phyloP scores from a whole-genome alignment of 768 basidiomycete species.

The Termitomyces sp. region DNA sequence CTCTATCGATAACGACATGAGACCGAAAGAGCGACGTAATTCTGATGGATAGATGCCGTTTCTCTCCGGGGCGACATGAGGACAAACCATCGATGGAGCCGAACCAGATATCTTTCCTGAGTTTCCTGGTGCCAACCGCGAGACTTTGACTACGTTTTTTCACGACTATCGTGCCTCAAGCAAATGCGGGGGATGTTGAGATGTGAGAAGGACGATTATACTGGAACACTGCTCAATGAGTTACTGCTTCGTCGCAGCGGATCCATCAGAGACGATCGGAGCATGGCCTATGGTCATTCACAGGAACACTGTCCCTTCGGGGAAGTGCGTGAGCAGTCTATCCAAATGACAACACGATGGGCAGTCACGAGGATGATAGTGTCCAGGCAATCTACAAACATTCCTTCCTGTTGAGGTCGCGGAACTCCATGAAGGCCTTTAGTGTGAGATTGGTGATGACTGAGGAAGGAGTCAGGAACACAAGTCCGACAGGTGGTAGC shows the following conservation, averaged over 20 bases:
- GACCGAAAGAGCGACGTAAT: not conserved
- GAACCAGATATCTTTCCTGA: not conserved
- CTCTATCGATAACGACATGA: constrained; percentile 4
- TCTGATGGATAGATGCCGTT: not conserved
- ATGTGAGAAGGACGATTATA: not conserved
- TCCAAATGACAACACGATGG: not conserved
- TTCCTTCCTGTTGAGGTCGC: constrained; percentile 1
- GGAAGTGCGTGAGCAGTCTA: not conserved
- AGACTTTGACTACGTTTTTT: not conserved
- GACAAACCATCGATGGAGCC: not conserved
- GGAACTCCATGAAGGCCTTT: not conserved
- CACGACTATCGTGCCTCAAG: not conserved
- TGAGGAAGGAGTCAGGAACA: not conserved
- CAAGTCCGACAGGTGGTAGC: not conserved
- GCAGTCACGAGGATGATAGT: not conserved
- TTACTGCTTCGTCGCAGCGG: not conserved
- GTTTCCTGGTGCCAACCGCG: not conserved
- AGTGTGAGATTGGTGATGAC: not conserved
- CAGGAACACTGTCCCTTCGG: not conserved
- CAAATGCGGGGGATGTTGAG: too few relatives aligned
- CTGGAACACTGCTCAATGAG: not conserved
- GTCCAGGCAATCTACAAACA: not conserved
- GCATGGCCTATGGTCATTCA: not conserved
- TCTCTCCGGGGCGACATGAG: not conserved
- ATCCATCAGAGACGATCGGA: constrained; percentile 2